Base-by-base conservation (phyloP, 208 protist species). In the Vickermania ingenoplastis region DNA sequence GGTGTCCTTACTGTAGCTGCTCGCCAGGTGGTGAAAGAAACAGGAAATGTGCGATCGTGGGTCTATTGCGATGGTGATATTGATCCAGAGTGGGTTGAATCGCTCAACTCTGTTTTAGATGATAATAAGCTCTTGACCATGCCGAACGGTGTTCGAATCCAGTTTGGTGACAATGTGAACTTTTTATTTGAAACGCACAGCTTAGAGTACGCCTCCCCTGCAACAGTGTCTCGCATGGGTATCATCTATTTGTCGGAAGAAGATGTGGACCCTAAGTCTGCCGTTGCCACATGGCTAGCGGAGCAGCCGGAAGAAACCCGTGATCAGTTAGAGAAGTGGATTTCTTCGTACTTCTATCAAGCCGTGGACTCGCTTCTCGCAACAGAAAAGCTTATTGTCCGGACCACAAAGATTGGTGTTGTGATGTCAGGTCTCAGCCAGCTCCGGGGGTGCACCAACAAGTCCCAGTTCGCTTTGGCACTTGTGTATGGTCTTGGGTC, bases 11-110 rank as follows among this genome's bases (percentile, higher is more conserved):
- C 97, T 4, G 86, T 91, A 21, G 86, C 89, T 0, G 87, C 95
- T 3, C 73, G 86, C 36, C 89, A 96, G 69, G 95, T 99, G 30
- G 88, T 98, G 49, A 87, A 88, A 65, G 95, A 98, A 75, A 83
- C 95, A 13, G 75, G 69, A 24, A 69, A 64, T 36, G 84, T 94
- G 57, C 82, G 79, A 31, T 97, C 92, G 58, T 98, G 96, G 94
- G 96, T 99, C 59, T 81, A 99, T 28, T 99, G 97, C 72, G 98
- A 99, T 71, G 98, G 98, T 57, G 97, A 99, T 81, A 92, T 99
- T 57, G 97, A 99, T 65, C 97, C 98, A 0, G 97, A 98, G 71
- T 99, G 98, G 98, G 88, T 99, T 22, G 98, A 99, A 76, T 98
- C 96, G 22, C 81, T 99, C n/a, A 99, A 99, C 81, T 99, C 97